A percentile compares a stretch with the other conserved stretches of the same genome.
Evolutionary conservation across 2,329 filamentous ascomycete genomes (phyloP).

Genomic region (Ophiostoma sp.): DNA sequence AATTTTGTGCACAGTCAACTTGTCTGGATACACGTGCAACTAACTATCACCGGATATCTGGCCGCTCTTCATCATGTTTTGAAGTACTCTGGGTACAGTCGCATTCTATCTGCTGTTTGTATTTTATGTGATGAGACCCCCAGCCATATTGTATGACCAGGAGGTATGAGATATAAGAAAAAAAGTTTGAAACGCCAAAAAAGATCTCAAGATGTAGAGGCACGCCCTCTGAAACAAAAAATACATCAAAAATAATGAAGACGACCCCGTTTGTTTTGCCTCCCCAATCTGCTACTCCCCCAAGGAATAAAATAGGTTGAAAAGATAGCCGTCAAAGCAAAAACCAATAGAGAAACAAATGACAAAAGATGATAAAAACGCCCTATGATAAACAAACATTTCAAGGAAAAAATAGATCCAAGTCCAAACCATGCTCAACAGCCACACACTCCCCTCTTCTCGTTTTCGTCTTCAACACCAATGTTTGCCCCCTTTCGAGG

Average conservation of each 20-base stretch:
- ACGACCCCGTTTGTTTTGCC: not conserved
- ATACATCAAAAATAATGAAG: not conserved
- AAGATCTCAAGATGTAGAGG: not conserved
- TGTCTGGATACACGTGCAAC: not conserved
- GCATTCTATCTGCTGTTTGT: not conserved
- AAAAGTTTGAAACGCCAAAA: conserved; percentile 4
- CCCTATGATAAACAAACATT: conserved; percentile 15
- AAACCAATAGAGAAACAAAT: not conserved
- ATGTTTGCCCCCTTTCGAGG: no score
- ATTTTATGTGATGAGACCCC: not conserved
- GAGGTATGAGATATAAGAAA: not conserved
- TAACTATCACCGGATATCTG: not conserved
- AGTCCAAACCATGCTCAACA: conserved; percentile 1
- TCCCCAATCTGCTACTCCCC: not conserved
- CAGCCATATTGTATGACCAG: not conserved
- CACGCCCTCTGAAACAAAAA: not conserved
- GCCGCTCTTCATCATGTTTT: not conserved
- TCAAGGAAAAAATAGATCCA: not conserved
- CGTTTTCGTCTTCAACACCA: not conserved
- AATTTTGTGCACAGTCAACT: no score
- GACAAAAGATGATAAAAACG: conserved; percentile 6
- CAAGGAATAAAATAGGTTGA: not conserved
- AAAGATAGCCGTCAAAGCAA: not conserved
- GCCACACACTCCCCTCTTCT: not conserved
- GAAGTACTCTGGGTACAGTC: not conserved